Conservation (phyloP, 805 yeast genomes). For the Scheffersomyces coipomensis region DNA sequence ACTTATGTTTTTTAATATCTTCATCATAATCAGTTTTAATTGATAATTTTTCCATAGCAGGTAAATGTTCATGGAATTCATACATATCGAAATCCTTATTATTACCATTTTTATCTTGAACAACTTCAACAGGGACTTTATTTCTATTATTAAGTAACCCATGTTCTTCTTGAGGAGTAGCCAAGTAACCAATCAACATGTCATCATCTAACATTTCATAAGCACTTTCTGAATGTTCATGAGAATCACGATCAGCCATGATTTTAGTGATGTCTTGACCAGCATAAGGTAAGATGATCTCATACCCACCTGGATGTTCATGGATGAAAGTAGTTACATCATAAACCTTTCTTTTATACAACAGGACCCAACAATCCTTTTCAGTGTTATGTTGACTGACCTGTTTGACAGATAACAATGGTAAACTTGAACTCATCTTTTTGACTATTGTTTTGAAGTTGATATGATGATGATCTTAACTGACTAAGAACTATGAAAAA, state of each 20-base stretch:
- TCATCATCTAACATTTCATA: constrained; percentile 83
- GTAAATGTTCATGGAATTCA: constrained; percentile 59
- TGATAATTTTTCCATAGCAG: constrained; percentile 68
- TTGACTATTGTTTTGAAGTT: too few species aligned
- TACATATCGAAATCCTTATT: constrained; percentile 28
- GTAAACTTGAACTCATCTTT: too few species aligned
- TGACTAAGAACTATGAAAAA: too few species aligned
- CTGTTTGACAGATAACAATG: constrained; percentile 55
- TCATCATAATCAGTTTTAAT: constrained; percentile 74
- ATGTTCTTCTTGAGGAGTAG: constrained; percentile 74
- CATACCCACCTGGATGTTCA: constrained; percentile 72
- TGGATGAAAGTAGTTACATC: constrained; percentile 73
- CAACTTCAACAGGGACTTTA: constrained; percentile 61
- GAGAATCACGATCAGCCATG: constrained; percentile 69
- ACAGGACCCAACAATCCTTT: constrained; percentile 75
- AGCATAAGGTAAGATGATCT: constrained; percentile 54
- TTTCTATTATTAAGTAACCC: constrained; percentile 63
- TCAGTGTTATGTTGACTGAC: constrained; percentile 52
- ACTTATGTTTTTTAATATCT: constrained; percentile 77
- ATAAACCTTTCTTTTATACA: constrained; percentile 77
- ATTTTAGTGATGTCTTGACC: constrained; percentile 69
- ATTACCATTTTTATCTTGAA: constrained; percentile 48
- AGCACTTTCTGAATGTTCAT: constrained; percentile 81
- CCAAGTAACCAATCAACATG: constrained; percentile 77
- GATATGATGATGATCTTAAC: too few species aligned